Conservation (phyloP, 2,329 filamentous ascomycete species). For the Aspergillus fischeri region DNA sequence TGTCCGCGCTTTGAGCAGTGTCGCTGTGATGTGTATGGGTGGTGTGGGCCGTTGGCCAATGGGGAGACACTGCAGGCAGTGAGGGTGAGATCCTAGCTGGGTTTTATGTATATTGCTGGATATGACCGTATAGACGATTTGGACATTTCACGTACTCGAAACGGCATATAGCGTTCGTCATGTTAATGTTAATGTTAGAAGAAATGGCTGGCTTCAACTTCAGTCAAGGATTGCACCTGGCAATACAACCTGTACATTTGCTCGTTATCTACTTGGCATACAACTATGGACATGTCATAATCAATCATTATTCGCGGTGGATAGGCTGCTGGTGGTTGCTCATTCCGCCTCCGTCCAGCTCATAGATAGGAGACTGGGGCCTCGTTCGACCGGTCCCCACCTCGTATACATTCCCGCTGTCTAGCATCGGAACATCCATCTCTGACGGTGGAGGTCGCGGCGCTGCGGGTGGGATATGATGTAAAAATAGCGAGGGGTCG, state of each 20-base stretch:
- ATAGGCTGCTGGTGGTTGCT: conserved; percentile 17
- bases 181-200: not conserved
- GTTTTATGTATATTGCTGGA: not conserved
- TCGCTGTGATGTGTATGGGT: conserved; percentile 28
- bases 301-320: conserved; percentile 6
- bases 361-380: conserved; percentile 7
- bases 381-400: conserved; percentile 6
- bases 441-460: conserved; percentile 8
- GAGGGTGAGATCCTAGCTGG: not conserved
- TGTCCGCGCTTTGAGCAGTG: conserved; percentile 28
- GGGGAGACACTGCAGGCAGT: not conserved
- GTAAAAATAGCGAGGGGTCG: conserved; percentile 10
- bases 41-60: conserved; percentile 15
- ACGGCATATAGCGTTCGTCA: not conserved
- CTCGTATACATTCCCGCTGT: conserved; percentile 21
- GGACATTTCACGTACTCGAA: not conserved
- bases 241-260: not conserved
- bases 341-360: conserved; percentile 19
- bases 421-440: conserved; percentile 20
- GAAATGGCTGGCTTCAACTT: not conserved
- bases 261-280: not conserved
- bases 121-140: not conserved
- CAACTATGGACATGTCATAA: not conserved
- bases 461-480: not conserved
- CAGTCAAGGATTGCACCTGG: no score